These are phyloP conservation scores for Eragrostis curvula DNA, from an alignment of 176 grass and related monocot genomes.

Conservation along the genomic window DNA sequence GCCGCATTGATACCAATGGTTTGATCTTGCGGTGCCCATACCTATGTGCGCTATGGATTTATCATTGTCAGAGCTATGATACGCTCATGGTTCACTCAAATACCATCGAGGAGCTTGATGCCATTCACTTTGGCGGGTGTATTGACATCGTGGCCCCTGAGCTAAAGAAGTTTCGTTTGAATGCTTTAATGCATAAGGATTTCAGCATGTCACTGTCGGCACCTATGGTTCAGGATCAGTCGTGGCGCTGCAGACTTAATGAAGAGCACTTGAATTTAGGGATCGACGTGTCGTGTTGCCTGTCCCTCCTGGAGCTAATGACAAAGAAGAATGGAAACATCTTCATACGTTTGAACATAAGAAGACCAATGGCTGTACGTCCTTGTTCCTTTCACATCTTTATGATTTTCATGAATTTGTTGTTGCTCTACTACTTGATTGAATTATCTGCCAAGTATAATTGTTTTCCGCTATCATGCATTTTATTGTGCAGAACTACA, in stretches of 20 bases:
- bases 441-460: no score
- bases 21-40: not conserved
- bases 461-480: no score
- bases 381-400: no score
- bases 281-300: not conserved
- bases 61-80: fast-evolving
- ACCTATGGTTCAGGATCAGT: not conserved
- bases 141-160: not conserved
- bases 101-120: not conserved
- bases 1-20: not conserved
- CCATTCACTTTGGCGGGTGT: no score
- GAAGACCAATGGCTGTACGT: no score
- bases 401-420: no score
- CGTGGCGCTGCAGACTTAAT: not conserved
- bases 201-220: not conserved
- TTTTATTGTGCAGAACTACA: no score
- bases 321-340: not conserved
- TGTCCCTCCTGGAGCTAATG: not conserved
- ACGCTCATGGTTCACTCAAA: not conserved
- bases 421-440: no score
- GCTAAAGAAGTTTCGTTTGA: not conserved
- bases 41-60: not conserved
- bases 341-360: not conserved
- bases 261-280: not conserved
- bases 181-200: not conserved